Evolutionary conservation across 306 rosid genomes (phyloP), one percentile per base, ranked within the genome.

Genomic region (Dryas drummondii): DNA sequence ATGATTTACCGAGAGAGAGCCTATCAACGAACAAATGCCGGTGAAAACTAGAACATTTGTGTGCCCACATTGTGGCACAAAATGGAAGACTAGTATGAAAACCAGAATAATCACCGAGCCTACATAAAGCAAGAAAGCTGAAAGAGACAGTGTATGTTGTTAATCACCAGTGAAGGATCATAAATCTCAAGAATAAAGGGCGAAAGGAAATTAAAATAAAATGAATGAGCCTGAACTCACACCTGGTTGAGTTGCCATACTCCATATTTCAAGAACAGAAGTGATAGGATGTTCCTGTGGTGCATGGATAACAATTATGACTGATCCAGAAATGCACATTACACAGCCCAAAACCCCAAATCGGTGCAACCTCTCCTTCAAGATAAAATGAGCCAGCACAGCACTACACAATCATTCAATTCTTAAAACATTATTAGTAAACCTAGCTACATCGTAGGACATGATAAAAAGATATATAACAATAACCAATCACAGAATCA

Each of bases 171-270:
- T 47, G 79, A 73, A 73, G 53, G 54, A 60, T 32, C 49, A 78
- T 12, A 67, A 48, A n/a, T 52, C 4, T 56, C n/a, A 26, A 76
- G 17, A 67, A 41, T 37, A 53, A 22, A 78, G 37, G 41, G 0
- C 16, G 9, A 19, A 76, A 48, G 63, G 42, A 80, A 62, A 12
- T 32, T 61, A 7, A 37, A 40, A 61, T 40, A 85, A 64, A 57
- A 41, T 9, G 9, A 17, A 0, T 42, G 71, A 72, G 58, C 14
- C 62, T 27, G 57, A 41, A 58, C n/a, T 70, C 78, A 57, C 79
- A 93, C 98, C 94, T 74, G 98, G 94, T 82, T 90, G 98, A 50
- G 87, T 93, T 72, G 98, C 98, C 93, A 90, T 74, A 59, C 41
- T 66, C 98, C 97, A 90, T 86, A 93, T 86, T 82, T 93, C 89